These are phyloP conservation scores for Melocanna baccifera DNA, from an alignment of 176 grass and related monocot species.

Conservation along the genomic window DNA sequence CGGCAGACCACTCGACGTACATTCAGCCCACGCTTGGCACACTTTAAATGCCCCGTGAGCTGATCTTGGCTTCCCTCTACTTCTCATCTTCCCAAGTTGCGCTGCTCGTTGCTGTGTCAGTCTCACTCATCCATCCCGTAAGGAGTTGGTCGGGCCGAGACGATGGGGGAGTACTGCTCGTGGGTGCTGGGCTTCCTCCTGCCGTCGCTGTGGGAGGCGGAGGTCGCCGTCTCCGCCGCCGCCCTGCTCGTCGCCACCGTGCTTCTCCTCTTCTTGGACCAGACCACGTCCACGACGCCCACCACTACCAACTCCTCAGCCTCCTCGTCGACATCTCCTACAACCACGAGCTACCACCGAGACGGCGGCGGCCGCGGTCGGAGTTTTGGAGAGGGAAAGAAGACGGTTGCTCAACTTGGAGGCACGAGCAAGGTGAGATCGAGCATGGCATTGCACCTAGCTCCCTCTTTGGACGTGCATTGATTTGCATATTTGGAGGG, in stretches of 20 bases:
- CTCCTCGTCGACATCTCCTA: neutral
- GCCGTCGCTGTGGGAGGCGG: slow-evolving; percentile 81
- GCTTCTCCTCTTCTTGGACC: slow-evolving; percentile 47
- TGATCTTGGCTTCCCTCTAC: neutral
- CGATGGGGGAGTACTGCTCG: slow-evolving; percentile 30
- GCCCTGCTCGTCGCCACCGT: slow-evolving; percentile 46
- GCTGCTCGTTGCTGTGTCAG: neutral
- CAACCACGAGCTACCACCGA: neutral
- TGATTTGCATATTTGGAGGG: neutral
- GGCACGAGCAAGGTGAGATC: slow-evolving; percentile 19
- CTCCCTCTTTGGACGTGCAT: neutral
- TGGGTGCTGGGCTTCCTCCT: slow-evolving; percentile 54
- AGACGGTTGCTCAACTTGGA: neutral
- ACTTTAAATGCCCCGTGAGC: neutral
- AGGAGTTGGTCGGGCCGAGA: neutral
- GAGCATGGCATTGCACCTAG: neutral
- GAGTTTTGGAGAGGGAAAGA: neutral
- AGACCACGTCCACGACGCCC: neutral
- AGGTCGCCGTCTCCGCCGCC: slow-evolving; percentile 56
- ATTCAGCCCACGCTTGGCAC: neutral
- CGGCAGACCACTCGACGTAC: no score
- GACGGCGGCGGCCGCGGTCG: neutral
- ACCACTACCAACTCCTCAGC: neutral
- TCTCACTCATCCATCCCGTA: neutral
- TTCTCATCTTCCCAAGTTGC: neutral